Percentiles rank a stretch among this genome's conserved stretches.
Evolutionary conservation across 352 stramenopile species (phyloP).

Genomic region (Globisporangium radiosum): DNA sequence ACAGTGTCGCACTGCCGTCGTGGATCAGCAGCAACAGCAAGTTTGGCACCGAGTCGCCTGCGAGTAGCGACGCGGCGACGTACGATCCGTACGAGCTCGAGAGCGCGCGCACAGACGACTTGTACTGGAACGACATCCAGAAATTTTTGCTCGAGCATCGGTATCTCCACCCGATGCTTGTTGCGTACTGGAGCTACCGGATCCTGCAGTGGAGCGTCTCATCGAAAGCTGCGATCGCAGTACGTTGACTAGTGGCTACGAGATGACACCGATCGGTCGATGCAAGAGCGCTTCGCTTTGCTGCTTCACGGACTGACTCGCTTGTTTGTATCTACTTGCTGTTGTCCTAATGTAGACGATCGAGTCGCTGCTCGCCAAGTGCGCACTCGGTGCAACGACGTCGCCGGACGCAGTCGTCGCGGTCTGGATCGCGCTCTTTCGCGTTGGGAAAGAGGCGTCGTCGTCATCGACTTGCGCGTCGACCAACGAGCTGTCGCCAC

Average conservation of each 20-base stretch:
- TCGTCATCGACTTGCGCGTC: not conserved
- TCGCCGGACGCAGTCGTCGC: conserved; percentile 51
- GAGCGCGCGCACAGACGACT: conserved; percentile 56
- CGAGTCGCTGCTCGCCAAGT: conserved; percentile 56
- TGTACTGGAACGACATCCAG: conserved; percentile 80
- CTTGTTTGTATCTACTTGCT: not conserved
- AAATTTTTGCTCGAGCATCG: conserved; percentile 45
- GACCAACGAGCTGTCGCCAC: conserved; percentile 8
- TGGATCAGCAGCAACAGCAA: conserved; percentile 34
- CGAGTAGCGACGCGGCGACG: not conserved
- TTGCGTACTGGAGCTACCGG: conserved; percentile 61
- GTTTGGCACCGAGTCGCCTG: conserved; percentile 13
- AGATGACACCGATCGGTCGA: too few species aligned
- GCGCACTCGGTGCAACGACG: conserved; percentile 30
- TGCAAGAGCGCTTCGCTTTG: too few species aligned
- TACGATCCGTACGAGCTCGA: conserved; percentile 71
- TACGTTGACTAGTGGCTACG: conserved; percentile 13
- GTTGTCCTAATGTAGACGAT: conserved; percentile 38
- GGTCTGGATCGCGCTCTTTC: conserved; percentile 60
- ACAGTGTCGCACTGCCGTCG: conserved; percentile 25
- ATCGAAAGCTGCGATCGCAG: conserved; percentile 41
- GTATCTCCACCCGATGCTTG: conserved; percentile 57
- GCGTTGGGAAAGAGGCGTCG: conserved; percentile 21
- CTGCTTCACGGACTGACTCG: not conserved
- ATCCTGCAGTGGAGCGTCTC: conserved; percentile 68